Percentiles rank a stretch among this genome's conserved stretches.
Conservation (phyloP, 352 stramenopile genomes). For the Pythium myriotylum region DNA sequence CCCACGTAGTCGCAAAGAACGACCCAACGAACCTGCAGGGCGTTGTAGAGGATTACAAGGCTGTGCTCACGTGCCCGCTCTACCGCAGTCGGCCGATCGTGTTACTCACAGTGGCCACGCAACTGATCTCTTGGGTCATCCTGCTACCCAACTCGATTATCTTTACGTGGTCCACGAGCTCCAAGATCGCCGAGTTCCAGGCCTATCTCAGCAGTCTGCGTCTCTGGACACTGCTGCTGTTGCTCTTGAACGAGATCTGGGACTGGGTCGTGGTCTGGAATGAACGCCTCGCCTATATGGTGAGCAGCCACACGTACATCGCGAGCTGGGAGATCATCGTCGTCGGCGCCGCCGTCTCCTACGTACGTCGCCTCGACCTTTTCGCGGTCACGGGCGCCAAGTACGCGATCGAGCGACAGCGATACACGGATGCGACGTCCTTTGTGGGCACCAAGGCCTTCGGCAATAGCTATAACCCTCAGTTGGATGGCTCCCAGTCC, state of each 20-base stretch:
- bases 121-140: constrained; percentile 59
- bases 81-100: constrained; percentile 44
- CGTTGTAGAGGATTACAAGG: constrained; percentile 4
- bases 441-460: constrained; percentile 18
- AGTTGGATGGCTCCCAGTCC: constrained; percentile 5
- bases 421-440: constrained; percentile 4
- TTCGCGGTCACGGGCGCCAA: constrained; percentile 18
- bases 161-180: constrained; percentile 19
- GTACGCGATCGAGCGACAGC: constrained; percentile 15
- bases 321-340: constrained; percentile 13
- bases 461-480: constrained; percentile 15
- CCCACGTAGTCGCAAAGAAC: background rate
- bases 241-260: constrained; percentile 17
- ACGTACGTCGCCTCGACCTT: constrained; percentile 2
- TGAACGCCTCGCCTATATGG: constrained; percentile 15
- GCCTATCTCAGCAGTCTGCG: constrained; percentile 16
- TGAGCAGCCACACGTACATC: constrained; percentile 20
- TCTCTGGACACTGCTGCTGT: constrained; percentile 20
- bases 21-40: constrained; percentile 1
- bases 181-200: constrained; percentile 18
- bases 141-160: constrained; percentile 44
- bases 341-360: constrained; percentile 15
- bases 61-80: constrained; percentile 36
- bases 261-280: constrained; percentile 15
- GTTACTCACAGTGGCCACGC: constrained; percentile 24